Evolutionary conservation across 202 grass and related monocot genomes (phyloP), one percentile per base, ranked within the genome.

Genomic region (Panicum virgatum): DNA sequence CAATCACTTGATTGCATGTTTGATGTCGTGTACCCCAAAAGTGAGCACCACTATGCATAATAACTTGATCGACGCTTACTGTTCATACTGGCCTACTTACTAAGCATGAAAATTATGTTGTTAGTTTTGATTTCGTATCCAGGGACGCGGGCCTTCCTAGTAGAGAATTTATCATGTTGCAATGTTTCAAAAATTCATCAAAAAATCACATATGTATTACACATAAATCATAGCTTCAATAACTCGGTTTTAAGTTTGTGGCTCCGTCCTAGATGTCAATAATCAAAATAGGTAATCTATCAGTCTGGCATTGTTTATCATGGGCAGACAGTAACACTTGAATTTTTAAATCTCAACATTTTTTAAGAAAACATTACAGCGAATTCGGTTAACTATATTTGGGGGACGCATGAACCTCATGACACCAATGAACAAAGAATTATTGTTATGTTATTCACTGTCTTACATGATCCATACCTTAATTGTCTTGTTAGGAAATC

Each of bases 31-130:
- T 44, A 62, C 69, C 10, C 19, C 53, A 80, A 68, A 63, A 60
- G 5, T 37, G 67, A 66, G 27, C 26, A 79, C 47, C 27, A 51
- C 7, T 73, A 37, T 59, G 30, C n/a, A 83, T 63, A 32, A 30
- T 63, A 32, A 30, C n/a, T 46, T 75, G 51, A n/a, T 88, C 18
- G 11, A 26, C 27, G 72, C 44, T 66, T 59, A 53, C 61, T 53
- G 12, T 12, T 68, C 62, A 88, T 53, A 12, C 54, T 70, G 18
- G 46, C 34, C 20, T 73, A 59, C 25, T 59, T 66, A 13, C 36
- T 26, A 79, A 29, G 38, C 13, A 19, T 29, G 79, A 0, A 72
- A 29, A 34, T 34, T 34, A 50, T 18, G 36, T 51, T 68, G 63
- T 81, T 77, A 29, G 0, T 29, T 25, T 5, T 60, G 57, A 60